Percentiles rank a stretch among this genome's conserved stretches.
Evolutionary conservation across 495 filamentous ascomycete genomes (phyloP).

Genomic region (Parachaetomium inaequale): DNA sequence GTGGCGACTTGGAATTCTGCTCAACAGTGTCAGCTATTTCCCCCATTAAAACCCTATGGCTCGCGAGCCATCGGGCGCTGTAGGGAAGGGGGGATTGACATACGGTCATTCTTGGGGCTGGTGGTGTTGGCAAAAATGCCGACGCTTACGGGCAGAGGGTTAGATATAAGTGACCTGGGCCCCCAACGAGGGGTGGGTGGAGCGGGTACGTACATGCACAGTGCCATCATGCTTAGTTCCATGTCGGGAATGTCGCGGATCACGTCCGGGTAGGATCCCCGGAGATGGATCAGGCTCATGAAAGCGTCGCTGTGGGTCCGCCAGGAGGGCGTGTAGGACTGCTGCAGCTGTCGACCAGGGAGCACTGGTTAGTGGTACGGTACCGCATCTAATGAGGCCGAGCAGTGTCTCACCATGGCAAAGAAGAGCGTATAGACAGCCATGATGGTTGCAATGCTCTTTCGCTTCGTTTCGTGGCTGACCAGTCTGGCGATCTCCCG

Average conservation of each 20-base stretch:
- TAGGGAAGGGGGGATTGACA: too few relatives aligned
- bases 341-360: slow-evolving; percentile 26
- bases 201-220: slow-evolving; percentile 23
- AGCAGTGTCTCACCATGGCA: slow-evolving; percentile 21
- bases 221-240: slow-evolving; percentile 24
- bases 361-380: neutral
- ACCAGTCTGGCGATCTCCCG: slow-evolving; percentile 26
- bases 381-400: too few relatives aligned
- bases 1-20: slow-evolving; percentile 18
- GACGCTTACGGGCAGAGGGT: slow-evolving; percentile 17
- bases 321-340: slow-evolving; percentile 33
- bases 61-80: too few relatives aligned
- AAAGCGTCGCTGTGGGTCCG: slow-evolving; percentile 35
- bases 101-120: slow-evolving; percentile 29
- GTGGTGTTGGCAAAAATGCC: slow-evolving; percentile 34
- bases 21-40: too few relatives aligned
- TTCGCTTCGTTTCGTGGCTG: slow-evolving; percentile 15
- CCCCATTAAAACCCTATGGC: too few relatives aligned
- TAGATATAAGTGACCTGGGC: neutral
- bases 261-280: slow-evolving; percentile 24
- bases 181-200: neutral
- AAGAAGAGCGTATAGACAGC: slow-evolving; percentile 26
- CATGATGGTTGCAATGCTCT: slow-evolving; percentile 18
- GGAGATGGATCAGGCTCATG: slow-evolving; percentile 27
- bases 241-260: slow-evolving; percentile 8